Conservation (phyloP, 2,329 filamentous ascomycete genomes). For the Dothideomycetidae sp. region DNA sequence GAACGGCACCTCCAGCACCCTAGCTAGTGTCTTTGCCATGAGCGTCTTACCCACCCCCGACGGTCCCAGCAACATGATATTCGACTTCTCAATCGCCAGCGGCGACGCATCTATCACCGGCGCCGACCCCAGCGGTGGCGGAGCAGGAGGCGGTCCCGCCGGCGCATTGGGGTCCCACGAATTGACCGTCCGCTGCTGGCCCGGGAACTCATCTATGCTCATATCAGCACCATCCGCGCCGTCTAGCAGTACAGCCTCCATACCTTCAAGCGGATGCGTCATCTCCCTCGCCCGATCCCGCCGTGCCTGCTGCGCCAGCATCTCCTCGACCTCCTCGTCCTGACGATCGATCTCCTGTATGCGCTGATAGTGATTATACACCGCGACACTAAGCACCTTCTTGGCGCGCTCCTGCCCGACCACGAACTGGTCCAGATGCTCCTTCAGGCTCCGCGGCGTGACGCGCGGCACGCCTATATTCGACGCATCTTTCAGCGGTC, state of each 20-base stretch:
- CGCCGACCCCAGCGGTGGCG: slow-evolving; percentile 21
- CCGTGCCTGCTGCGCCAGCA: slow-evolving; percentile 55
- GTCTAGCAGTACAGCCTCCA: slow-evolving; percentile 17
- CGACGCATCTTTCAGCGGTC: slow-evolving; percentile 47
- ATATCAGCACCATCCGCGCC: slow-evolving; percentile 12
- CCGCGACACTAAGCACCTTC: slow-evolving; percentile 80
- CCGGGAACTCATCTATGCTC: slow-evolving; percentile 45
- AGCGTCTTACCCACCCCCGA: slow-evolving; percentile 95
- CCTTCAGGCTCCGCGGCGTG: slow-evolving; percentile 58
- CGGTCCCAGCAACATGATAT: slow-evolving; percentile 77
- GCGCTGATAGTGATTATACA: slow-evolving; percentile 94
- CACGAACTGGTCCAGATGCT: slow-evolving; percentile 87
- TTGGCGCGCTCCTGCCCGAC: slow-evolving; percentile 92
- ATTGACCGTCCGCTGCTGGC: slow-evolving; percentile 41
- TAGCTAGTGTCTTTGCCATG: slow-evolving; percentile 82
- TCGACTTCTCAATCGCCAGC: slow-evolving; percentile 86
- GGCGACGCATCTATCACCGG: slow-evolving; percentile 41
- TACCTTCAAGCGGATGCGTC: slow-evolving; percentile 66
- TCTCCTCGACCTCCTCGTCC: slow-evolving; percentile 65
- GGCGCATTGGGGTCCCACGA: slow-evolving; percentile 17
- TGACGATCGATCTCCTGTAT: slow-evolving; percentile 61
- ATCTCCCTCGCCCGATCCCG: slow-evolving; percentile 42
- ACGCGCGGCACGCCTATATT: slow-evolving; percentile 43
- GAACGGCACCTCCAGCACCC: slow-evolving; percentile 87
- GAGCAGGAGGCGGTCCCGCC: slow-evolving; percentile 17